Evolutionary conservation across 208 protist species (phyloP), one percentile per base, ranked within the genome.

Genomic region (Crithidia sp.): DNA sequence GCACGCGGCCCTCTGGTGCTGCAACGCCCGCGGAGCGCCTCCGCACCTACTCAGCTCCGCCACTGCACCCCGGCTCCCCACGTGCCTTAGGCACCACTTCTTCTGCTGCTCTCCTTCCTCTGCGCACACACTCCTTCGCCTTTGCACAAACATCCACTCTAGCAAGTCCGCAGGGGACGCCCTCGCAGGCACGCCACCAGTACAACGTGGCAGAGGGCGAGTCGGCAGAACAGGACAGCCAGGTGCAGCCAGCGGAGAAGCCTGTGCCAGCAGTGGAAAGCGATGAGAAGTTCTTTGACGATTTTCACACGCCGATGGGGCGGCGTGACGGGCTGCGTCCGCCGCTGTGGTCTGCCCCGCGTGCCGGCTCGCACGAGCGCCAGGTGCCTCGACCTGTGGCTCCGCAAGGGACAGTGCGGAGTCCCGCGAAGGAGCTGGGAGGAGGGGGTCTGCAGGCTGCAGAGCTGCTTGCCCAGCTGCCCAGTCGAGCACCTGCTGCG

Each of bases 201-300:
- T 71, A 71, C 55, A 61, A 71, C 66, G 19, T 61, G 2, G 16
- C 39, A 0, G 53, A 14, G 41, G n/a, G 41, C 7, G 55, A 71
- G 6, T 14, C 5, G 36, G 37, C 44, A 17, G 65, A 43, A 17
- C 10, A 43, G 13, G 28, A 55, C 19, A 16, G 0, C 12, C 39
- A 36, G 2, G 2, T 5, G 57, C 9, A n/a, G 36, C 5, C 43
- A 17, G 40, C n/a, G 28, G 61, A 67, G 61, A 7, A 3, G 47
- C 28, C 6, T 47, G 41, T 14, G 16, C 10, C 16, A 5, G 17
- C 3, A 3, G 40, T 8, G 5, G 53, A 19, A 39, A 55, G 40
- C 16, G 57, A 64, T 7, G 67, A 72, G 36, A 57, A 64, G 17
- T 72, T 64, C 56, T 72, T 72, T 40, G 67, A 72, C 47, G 50